Conservation (phyloP, 2,329 filamentous ascomycete species). For the Tolypocladium tropicale region DNA sequence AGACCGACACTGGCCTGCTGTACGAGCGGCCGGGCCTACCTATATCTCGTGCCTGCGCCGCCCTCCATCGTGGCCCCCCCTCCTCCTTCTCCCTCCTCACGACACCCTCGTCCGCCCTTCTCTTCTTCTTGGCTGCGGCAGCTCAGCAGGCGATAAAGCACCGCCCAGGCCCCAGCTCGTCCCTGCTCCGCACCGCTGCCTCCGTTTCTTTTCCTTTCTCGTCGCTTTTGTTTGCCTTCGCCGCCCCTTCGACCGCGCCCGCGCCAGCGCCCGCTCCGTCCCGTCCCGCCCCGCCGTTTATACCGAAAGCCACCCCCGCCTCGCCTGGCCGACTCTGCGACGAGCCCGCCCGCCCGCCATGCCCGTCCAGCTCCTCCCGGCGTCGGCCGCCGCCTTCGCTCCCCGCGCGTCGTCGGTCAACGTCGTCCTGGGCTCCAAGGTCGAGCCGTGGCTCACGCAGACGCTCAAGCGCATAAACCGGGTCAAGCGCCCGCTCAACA, state of each 20-base stretch:
- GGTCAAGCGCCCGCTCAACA: constrained; percentile 95
- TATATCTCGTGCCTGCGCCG: constrained; percentile 5
- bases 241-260: constrained; percentile 24
- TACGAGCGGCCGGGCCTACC: no score
- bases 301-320: neutral
- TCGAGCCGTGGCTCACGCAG: constrained; percentile 93
- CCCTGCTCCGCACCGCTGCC: constrained; percentile 42
- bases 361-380: constrained; percentile 88
- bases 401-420: constrained; percentile 84
- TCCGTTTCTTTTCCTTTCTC: constrained; percentile 32
- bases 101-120: constrained; percentile 48
- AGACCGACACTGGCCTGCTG: neutral
- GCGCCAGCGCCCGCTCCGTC: constrained; percentile 7
- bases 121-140: constrained; percentile 47
- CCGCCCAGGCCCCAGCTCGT: constrained; percentile 13
- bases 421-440: constrained; percentile 83
- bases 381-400: constrained; percentile 92
- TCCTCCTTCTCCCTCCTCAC: constrained; percentile 39
- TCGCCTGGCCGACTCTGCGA: neutral
- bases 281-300: constrained; percentile 5
- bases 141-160: constrained; percentile 43
- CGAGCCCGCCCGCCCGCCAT: neutral
- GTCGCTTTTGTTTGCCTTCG: constrained; percentile 30
- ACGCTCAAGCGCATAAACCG: constrained; percentile 95
- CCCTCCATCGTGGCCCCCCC: constrained; percentile 34